A percentile compares a stretch with the other conserved stretches of the same genome.
phyloP scores from a whole-genome alignment of 2,329 filamentous ascomycete species.

The Phyllosticta ampelicida region DNA sequence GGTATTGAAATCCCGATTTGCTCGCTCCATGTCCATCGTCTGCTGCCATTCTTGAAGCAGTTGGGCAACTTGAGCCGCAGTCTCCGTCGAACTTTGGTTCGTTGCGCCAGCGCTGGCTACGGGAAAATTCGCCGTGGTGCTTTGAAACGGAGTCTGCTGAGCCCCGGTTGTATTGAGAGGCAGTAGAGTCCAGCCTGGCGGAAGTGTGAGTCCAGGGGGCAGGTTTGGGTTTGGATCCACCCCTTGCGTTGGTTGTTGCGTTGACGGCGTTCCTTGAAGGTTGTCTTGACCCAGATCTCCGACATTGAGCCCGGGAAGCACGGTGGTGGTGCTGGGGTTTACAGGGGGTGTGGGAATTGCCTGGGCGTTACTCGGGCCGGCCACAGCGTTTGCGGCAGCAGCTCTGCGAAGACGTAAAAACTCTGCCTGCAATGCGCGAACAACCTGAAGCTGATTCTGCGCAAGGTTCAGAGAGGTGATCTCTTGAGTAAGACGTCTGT shows the following conservation, averaged over 20 bases:
- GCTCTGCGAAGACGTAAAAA: conserved; percentile 7
- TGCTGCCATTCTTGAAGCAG: conserved; percentile 5
- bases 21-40: conserved; percentile 2
- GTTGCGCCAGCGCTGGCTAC: neutral
- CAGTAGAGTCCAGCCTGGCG: conserved; percentile 27
- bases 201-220: conserved; percentile 25
- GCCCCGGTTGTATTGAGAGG: conserved; percentile 2
- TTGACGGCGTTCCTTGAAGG: neutral
- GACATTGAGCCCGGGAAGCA: conserved; percentile 17
- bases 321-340: conserved; percentile 11
- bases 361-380: conserved; percentile 16
- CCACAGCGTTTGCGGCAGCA: neutral
- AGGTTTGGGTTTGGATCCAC: conserved; percentile 24
- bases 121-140: neutral
- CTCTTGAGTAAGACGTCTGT: conserved; percentile 59
- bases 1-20: neutral
- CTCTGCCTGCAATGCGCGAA: conserved; percentile 38
- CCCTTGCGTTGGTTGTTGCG: conserved; percentile 23
- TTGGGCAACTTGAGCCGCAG: neutral
- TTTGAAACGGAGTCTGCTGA: neutral
- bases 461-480: conserved; percentile 51
- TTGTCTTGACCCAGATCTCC: conserved; percentile 17
- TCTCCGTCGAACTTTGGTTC: neutral
- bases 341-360: conserved; percentile 23
- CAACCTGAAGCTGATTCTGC: conserved; percentile 56